Percentiles rank a stretch among this genome's conserved stretches.
These are phyloP conservation scores for Macrophomina phaseolina DNA, from an alignment of 2,329 filamentous ascomycete genomes.

Conservation along the genomic window DNA sequence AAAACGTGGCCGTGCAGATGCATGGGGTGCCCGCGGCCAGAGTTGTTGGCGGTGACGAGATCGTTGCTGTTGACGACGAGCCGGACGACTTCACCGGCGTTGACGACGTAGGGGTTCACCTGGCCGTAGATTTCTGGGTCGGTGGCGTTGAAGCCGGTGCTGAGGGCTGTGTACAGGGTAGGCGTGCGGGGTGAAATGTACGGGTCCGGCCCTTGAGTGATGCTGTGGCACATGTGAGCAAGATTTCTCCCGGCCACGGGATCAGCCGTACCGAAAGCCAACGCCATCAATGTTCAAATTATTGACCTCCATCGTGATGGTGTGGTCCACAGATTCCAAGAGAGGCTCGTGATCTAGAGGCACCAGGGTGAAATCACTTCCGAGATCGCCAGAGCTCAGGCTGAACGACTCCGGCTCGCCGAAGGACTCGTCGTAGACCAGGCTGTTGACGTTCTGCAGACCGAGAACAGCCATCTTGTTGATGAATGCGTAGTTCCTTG, in stretches of 20 bases:
- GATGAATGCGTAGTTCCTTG: conserved; percentile 70
- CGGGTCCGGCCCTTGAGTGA: conserved; percentile 64
- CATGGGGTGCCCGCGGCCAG: conserved; percentile 73
- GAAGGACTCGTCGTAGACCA: conserved; percentile 59
- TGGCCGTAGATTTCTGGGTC: conserved; percentile 69
- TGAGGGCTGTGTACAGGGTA: conserved; percentile 70
- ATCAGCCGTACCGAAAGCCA: conserved; percentile 27
- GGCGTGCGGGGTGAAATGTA: conserved; percentile 71
- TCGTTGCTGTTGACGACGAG: conserved; percentile 51
- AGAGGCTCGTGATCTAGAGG: conserved; percentile 70
- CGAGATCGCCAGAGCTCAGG: conserved; percentile 67
- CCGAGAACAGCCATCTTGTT: conserved; percentile 67
- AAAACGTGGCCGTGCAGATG: conserved; percentile 66
- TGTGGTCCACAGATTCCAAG: conserved; percentile 66
- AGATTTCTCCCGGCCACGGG: too few relatives aligned
- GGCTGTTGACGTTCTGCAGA: conserved; percentile 66
- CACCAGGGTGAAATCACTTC: conserved; percentile 75
- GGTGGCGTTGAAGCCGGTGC: conserved; percentile 59
- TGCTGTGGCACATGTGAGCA: conserved; percentile 17
- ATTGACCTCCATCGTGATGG: conserved; percentile 64
- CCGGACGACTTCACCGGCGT: conserved; percentile 32
- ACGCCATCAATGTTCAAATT: conserved; percentile 47
- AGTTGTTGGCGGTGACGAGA: conserved; percentile 76
- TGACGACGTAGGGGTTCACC: conserved; percentile 39
- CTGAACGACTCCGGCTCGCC: conserved; percentile 56